These are phyloP conservation scores for Penicillium capsulatum DNA, from an alignment of 2,329 filamentous ascomycete genomes.

Conservation along the genomic window DNA sequence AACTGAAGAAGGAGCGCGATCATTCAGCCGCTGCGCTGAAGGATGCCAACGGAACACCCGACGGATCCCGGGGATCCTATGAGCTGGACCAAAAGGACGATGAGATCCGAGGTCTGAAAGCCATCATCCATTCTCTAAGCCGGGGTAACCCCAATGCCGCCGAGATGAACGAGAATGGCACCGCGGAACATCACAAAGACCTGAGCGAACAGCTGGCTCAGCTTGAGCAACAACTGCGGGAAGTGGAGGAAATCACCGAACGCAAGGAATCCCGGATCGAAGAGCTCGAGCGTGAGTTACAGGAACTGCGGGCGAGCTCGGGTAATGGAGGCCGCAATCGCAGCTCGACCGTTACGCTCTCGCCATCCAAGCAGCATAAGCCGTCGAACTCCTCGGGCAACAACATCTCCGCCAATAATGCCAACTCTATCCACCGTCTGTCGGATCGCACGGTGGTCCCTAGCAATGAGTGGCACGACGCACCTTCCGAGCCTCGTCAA, in stretches of 20 bases:
- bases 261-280: constrained; percentile 71
- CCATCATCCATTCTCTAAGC: constrained; percentile 94
- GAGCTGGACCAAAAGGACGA: constrained; percentile 93
- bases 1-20: constrained; percentile 82
- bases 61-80: constrained; percentile 51
- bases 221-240: constrained; percentile 74
- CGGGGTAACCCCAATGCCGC: constrained; percentile 48
- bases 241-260: constrained; percentile 69
- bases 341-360: constrained; percentile 36
- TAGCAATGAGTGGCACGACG: constrained; percentile 37
- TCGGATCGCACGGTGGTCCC: constrained; percentile 44
- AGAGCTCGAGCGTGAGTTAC: constrained; percentile 79
- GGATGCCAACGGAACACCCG: constrained; percentile 48
- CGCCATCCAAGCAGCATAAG: constrained; percentile 33
- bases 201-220: constrained; percentile 59
- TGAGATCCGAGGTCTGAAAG: constrained; percentile 93
- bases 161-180: constrained; percentile 29
- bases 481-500: constrained; percentile 23
- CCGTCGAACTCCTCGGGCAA: constrained; percentile 27
- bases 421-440: constrained; percentile 37
- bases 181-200: constrained; percentile 25
- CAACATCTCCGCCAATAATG: constrained; percentile 19
- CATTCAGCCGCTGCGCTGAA: constrained; percentile 64
- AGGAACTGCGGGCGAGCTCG: constrained; percentile 31
- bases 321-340: constrained; percentile 25